Evolutionary conservation across 2,329 filamentous ascomycete genomes (phyloP), one percentile per base, ranked within the genome.

Genomic region (Hypoxylon sp.): DNA sequence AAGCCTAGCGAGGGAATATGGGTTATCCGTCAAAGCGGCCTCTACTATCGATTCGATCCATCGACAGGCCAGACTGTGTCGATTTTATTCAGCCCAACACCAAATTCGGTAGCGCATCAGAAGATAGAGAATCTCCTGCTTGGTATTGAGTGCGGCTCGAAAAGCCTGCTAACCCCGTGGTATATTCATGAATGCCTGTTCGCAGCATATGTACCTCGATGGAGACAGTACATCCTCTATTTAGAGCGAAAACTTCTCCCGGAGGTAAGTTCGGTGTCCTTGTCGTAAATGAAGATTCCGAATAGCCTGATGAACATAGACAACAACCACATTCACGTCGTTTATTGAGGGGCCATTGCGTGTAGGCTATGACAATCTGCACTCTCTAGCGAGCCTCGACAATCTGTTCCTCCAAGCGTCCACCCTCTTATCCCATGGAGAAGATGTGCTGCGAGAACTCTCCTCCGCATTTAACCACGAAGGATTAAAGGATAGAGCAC

Each of bases 311-410:
- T 51, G 11, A 19, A 41, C 17, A 25, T 38, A 75, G 74, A 65
- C 74, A 45, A 74, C 72, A 48, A 73, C 55, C 7, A 76, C 74
- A 3, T 75, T 77, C 48, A 56, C 74, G 4, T 73, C 73, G 3
- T 76, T 71, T 43, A 76, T 76, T 41, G 74, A 77, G 7, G 69
- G 75, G 57, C 72, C 72, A 11, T 61, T 77, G 28, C 70, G 72
- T 3, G 41, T 75, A 10, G 74, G 74, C 10, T 75, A 76, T 43
- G 74, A 76, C 28, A 72, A 73, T 46, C 68, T 77, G 6, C 75
- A 70, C 50, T 46, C 63, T 28, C 51, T 77, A 9, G 52, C 73
- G 34, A 73, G 68, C 53, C 70, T 77, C 10, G 71, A 76, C 46
- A 74, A 64, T 9, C 66, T 68, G 19, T 75, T 77, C 50, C 62